Base-by-base conservation (phyloP, 2,329 filamentous ascomycete species). In the Pleoardoris graminearum region DNA sequence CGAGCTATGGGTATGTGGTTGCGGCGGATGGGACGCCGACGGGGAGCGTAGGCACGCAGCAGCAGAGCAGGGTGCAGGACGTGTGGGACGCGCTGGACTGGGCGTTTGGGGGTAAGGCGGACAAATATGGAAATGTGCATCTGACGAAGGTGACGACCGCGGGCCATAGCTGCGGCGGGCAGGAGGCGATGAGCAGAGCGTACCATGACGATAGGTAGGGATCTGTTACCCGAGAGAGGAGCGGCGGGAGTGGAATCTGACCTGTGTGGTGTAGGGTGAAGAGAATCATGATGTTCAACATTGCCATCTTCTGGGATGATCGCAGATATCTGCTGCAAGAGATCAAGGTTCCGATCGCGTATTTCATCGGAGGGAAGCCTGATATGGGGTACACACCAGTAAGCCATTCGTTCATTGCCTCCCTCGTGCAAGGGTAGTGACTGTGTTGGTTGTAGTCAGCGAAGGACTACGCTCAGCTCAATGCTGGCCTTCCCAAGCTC, bases 81-180 rank as follows among this genome's bases (percentile, higher is more conserved):
- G 63, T 65, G 60, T 51, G 60, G 16, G 57, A 62, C 25, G 55
- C 51, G 1, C 30, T 65, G 0, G 59, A 65, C 25, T 65, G 57
- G 58, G 61, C 50, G 22, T 51, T 58, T 19, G 30, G 21, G 6
- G 30, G 30, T 3, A 61, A 59, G 36, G 61, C 54, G 3, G 54
- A 48, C 12, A 63, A 61, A 39, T 63, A 61, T 44, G 59, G 59
- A 5, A 63, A 62, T 21, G 49, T 63, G 5, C 60, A 63, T 48
- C 14, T 51, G 38, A 55, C 42, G 3, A 62, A 55, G 49, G 51
- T 62, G 25, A 62, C 57, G 7, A 62, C 57, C 0, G 60, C 57
- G 4, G 59, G 59, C 3, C 60, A 65, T 41, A 58, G 50, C 19
- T 63, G 59, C 35, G 59, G 61, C 10, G 59, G 60, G 12, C 25